Percentiles rank a stretch among this genome's conserved stretches.
These are phyloP conservation scores for Paramecium caudatum DNA, from an alignment of 73 alveolate genomes.

Conservation along the genomic window DNA sequence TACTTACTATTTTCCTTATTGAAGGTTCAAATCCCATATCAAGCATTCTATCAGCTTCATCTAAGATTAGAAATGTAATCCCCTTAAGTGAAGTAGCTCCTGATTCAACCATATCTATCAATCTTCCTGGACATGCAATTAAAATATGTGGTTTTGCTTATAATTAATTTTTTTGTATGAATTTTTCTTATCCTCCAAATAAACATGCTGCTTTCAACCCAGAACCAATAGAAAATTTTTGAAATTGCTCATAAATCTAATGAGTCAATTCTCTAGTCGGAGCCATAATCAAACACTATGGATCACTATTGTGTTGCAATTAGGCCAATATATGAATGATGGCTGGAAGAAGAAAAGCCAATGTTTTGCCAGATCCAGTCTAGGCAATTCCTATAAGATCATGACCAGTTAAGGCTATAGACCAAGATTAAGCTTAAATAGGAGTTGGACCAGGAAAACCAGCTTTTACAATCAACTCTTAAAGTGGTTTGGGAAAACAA, in stretches of 20 bases:
- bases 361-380: constrained; percentile 97
- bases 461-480: constrained; percentile 63
- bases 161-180: constrained; percentile 80
- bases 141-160: constrained; percentile 85
- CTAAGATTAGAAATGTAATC: constrained; percentile 86
- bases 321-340: constrained; percentile 81
- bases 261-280: constrained; percentile 95
- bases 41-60: constrained; percentile 97
- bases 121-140: constrained; percentile 94
- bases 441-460: constrained; percentile 80
- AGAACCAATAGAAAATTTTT: constrained; percentile 83
- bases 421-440: constrained; percentile 73
- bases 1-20: constrained; percentile 82
- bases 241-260: constrained; percentile 86
- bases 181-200: constrained; percentile 93
- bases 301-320: constrained; percentile 73
- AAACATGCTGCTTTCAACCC: constrained; percentile 88
- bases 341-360: constrained; percentile 92
- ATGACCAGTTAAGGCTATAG: constrained; percentile 80
- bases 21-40: constrained; percentile 95
- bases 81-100: constrained; percentile 75
- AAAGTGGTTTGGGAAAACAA: constrained; percentile 63
- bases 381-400: constrained; percentile 91
- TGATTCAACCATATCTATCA: constrained; percentile 89
- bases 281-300: constrained; percentile 86